Evolutionary conservation across 768 basidiomycete genomes (phyloP), one percentile per base, ranked within the genome.

Genomic region (Gloeostereum incarnatum): DNA sequence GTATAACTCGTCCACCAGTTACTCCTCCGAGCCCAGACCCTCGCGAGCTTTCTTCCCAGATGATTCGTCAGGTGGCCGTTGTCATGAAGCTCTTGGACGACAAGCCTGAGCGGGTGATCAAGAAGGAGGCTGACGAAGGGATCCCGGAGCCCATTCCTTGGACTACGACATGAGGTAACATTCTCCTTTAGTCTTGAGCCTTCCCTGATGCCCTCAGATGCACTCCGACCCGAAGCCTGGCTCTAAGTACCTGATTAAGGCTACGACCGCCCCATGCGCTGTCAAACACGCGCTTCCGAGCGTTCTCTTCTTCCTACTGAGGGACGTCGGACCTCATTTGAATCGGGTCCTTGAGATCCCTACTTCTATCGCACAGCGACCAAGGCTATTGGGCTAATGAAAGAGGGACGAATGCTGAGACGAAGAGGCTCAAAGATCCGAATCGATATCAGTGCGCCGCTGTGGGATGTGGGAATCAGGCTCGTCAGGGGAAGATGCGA

Each of bases 371-470:
- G 50, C 35, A 42, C 43, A 6, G 47, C 52, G 5, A 44, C 50
- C 42, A 27, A 44, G 6, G 57, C 52, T 0, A 11, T 45, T 22
- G 55, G 35, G 35, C 51, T 8, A 38, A 42, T 16, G 39, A 43
- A 31, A 48, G 46, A 13, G 31, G 38, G 18, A 16, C 38, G n/a
- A 49, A 45, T 38, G 51, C 49, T 20, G 40, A 48, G 36, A 36
- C 38, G 36, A 57, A 51, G 41, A 54, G 50, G 42, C 41, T 50
- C 31, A 50, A 56, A 33, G 45, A 40, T 2, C 45, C 57, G 2
- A 52, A 50, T 34, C 32, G 55, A 35, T 60, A n/a, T n/a, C n/a
- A n/a, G n/a, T n/a, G n/a, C n/a, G n/a, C n/a, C n/a, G n/a, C n/a
- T n/a, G n/a, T n/a, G n/a, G n/a, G n/a, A n/a, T n/a, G n/a, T n/a